Percentiles rank a stretch among this genome's conserved stretches.
phyloP scores from a whole-genome alignment of 148 eudicot genomes.

The Nepenthes mirabilis region DNA sequence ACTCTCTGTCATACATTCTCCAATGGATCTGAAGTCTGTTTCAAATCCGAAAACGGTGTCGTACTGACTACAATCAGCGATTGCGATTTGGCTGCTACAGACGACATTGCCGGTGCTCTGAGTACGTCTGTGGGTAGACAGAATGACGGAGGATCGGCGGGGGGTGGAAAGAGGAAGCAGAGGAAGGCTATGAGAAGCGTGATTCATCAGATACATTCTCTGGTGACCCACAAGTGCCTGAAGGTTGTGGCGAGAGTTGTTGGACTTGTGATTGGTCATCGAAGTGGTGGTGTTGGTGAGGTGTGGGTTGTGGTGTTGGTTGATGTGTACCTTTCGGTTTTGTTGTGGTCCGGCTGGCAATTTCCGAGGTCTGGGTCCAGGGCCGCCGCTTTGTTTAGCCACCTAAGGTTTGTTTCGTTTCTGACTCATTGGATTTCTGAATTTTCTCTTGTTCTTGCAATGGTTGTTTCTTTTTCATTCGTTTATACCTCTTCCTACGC shows the following conservation, averaged over 20 bases:
- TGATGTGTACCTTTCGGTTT: conserved; percentile 63
- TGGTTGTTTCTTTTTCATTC: not conserved
- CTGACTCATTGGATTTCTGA: not conserved
- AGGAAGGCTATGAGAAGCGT: conserved; percentile 37
- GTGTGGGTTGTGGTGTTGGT: conserved; percentile 53
- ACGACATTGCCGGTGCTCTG: not conserved
- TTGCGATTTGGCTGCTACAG: not conserved
- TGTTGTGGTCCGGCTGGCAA: conserved; percentile 75
- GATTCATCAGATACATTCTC: conserved; percentile 41
- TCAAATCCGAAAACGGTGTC: conserved; percentile 22
- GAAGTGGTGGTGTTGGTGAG: conserved; percentile 8
- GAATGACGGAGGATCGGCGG: conserved; percentile 8
- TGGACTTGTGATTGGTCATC: conserved; percentile 9
- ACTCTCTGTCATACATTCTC: conserved; percentile 21
- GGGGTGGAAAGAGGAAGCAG: conserved; percentile 17
- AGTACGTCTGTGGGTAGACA: not conserved
- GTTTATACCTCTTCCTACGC: no score
- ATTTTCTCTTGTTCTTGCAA: not conserved
- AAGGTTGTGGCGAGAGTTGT: conserved; percentile 24
- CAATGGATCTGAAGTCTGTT: conserved; percentile 17
- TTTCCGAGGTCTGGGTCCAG: conserved; percentile 41
- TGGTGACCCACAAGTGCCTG: conserved; percentile 45
- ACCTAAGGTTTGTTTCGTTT: conserved; percentile 45
- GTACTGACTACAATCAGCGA: conserved; percentile 17
- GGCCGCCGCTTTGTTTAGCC: conserved; percentile 66